These are phyloP conservation scores for Saccharomycopsis fodiens DNA, from an alignment of 805 yeast species.

Conservation along the genomic window DNA sequence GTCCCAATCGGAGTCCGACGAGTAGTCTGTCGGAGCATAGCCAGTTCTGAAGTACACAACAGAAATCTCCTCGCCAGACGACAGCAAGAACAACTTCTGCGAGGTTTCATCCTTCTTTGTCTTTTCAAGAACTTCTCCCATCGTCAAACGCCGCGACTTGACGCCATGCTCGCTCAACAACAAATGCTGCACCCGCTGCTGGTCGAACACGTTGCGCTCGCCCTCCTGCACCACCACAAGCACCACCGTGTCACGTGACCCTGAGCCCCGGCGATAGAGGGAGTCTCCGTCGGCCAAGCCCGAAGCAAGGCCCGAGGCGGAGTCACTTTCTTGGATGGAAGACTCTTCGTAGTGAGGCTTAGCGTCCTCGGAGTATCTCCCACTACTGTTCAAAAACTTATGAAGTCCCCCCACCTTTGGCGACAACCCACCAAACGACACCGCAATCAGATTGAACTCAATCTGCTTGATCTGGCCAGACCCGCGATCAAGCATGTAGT, in stretches of 20 bases:
- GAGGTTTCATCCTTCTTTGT: conserved; percentile 34
- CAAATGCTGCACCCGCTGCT: conserved; percentile 71
- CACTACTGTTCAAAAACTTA: conserved; percentile 49
- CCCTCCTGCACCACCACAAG: conserved; percentile 75
- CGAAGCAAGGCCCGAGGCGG: conserved; percentile 50
- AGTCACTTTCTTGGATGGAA: conserved; percentile 59
- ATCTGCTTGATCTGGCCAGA: conserved; percentile 75
- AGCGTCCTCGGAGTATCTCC: conserved; percentile 40
- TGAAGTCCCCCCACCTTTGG: conserved; percentile 75
- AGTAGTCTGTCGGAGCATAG: conserved; percentile 78
- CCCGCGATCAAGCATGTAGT: conserved; percentile 60
- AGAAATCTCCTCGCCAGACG: conserved; percentile 64
- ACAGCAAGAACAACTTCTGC: conserved; percentile 44
- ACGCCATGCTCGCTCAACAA: conserved; percentile 50
- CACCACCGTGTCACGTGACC: conserved; percentile 40
- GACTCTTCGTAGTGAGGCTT: conserved; percentile 38
- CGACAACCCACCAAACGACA: conserved; percentile 89
- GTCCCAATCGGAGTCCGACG: conserved; percentile 61
- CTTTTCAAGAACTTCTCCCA: conserved; percentile 45
- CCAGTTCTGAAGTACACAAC: conserved; percentile 90
- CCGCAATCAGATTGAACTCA: conserved; percentile 93
- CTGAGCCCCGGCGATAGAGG: conserved; percentile 37
- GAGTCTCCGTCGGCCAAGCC: conserved; percentile 64
- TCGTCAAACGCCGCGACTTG: conserved; percentile 56
- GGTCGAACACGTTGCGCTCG: conserved; percentile 90